Evolutionary conservation across 2,329 filamentous ascomycete genomes (phyloP).

Genomic region (Fusarium oligoseptatum): DNA sequence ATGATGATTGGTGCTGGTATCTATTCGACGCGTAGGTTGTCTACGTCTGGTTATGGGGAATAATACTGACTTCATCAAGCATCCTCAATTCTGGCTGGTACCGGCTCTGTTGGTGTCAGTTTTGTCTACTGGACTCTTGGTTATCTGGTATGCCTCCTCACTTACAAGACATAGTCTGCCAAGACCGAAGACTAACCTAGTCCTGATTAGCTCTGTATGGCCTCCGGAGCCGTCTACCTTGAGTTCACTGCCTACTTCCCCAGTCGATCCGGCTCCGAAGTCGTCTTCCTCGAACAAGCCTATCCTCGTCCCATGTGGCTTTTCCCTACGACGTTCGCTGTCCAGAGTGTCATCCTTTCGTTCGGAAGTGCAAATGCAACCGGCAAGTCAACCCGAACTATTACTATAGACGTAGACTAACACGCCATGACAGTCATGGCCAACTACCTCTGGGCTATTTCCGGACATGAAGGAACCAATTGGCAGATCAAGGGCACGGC

Average conservation of each 20-base stretch:
- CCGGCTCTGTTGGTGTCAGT: slow-evolving; percentile 72
- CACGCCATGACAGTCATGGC: slow-evolving; percentile 62
- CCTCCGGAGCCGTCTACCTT: slow-evolving; percentile 67
- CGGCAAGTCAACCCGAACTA: slow-evolving; percentile 12
- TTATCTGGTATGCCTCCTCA: slow-evolving; percentile 60
- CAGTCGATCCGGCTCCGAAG: slow-evolving; percentile 74
- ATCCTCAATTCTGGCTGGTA: slow-evolving; percentile 67
- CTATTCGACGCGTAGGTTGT: slow-evolving; percentile 70
- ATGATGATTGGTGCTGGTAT: slow-evolving; percentile 74
- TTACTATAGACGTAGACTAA: neutral
- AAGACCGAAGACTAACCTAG: neutral
- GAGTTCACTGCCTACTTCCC: slow-evolving; percentile 76
- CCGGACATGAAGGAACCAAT: slow-evolving; percentile 60
- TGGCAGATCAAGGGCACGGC: slow-evolving; percentile 78
- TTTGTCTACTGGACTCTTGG: slow-evolving; percentile 76
- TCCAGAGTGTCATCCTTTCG: slow-evolving; percentile 73
- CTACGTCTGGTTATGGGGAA: too few species aligned
- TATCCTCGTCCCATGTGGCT: slow-evolving; percentile 74
- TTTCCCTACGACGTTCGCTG: slow-evolving; percentile 73
- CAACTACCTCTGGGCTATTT: slow-evolving; percentile 72
- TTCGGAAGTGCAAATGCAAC: slow-evolving; percentile 76
- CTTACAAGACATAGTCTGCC: slow-evolving; percentile 37
- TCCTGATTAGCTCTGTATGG: slow-evolving; percentile 44
- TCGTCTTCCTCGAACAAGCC: slow-evolving; percentile 77
- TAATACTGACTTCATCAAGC: slow-evolving; percentile 49